Base-by-base conservation (phyloP, 352 stramenopile species). In the Phytophthora rubi region DNA sequence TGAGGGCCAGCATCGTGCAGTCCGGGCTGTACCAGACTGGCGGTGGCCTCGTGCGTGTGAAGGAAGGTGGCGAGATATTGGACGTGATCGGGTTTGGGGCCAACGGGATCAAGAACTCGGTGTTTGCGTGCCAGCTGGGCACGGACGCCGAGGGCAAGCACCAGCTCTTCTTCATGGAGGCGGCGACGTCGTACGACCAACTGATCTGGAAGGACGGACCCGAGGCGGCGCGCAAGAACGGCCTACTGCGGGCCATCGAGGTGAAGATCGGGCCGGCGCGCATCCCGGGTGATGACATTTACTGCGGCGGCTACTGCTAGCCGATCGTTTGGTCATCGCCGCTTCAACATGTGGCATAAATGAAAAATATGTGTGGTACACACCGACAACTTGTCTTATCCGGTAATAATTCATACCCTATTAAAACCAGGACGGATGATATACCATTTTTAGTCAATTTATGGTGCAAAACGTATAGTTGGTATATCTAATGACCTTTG, bases 261-360 rank as follows among this genome's bases (percentile, higher is more conserved):
- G 82, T 91, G 52, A 42, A 66, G 15, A 76, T 93, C 0, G 85
- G 85, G 0, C 83, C 85, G 0, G 85, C 85, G 12, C 59, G 65
- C 2, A 82, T 81, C 28, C 48, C 61, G 0, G 65, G 55, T 30
- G 82, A 79, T 49, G 62, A 63, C 4, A 53, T 62, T 30, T 93
- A 91, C 74, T 88, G 81, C 59, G 82, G 81, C n/a, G 85, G 85
- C 7, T 91, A 90, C 54, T 91, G 83, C 62, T 93, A 49, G 3
- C 4, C 2, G 1, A 18, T 10, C 4, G 13, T 8, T 2, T 45
- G 12, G 13, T 45, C 33, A 39, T 39, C 33, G 7, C 8, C 33
- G 8, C 39, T 47, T 16, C 39, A 47, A 47, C 39, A 12, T 18
- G 16, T 47, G 39, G 33, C 33, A 12, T 7, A 39, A 12, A 39